A percentile compares a stretch with the other conserved stretches of the same genome.
Conservation (phyloP, 768 basidiomycete species). For the Podaxis sp. region DNA sequence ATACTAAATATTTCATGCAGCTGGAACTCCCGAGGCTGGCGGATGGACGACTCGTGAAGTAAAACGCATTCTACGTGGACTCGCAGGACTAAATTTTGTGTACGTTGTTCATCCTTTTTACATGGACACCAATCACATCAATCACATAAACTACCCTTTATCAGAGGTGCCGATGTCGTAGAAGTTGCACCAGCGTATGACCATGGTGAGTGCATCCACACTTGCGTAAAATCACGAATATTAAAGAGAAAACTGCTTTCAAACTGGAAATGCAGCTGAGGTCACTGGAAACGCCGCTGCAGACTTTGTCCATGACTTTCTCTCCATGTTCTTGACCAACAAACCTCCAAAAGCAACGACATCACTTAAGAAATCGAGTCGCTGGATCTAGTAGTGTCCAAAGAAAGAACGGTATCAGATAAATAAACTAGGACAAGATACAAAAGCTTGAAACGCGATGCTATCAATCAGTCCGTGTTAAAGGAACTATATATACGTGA, state of each 20-base stretch:
- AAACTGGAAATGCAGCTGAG: constrained; percentile 37
- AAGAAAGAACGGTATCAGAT: not conserved
- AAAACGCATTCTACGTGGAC: constrained; percentile 75
- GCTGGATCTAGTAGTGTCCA: not conserved
- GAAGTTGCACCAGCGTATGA: constrained; percentile 76
- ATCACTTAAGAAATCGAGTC: not conserved
- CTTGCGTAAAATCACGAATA: not conserved
- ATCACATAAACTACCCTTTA: not conserved
- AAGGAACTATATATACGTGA: not conserved
- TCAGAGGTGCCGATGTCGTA: constrained; percentile 66
- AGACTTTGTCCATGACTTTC: constrained; percentile 63
- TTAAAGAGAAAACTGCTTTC: not conserved
- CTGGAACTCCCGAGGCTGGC: constrained; percentile 81
- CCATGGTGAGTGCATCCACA: constrained; percentile 38
- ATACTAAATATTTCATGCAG: constrained; percentile 28
- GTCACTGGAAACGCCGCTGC: constrained; percentile 68
- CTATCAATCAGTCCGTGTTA: not conserved
- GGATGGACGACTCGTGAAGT: constrained; percentile 84
- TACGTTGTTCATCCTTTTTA: constrained; percentile 27
- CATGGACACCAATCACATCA: not conserved
- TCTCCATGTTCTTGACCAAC: constrained; percentile 44
- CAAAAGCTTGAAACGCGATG: not conserved
- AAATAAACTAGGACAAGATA: not conserved
- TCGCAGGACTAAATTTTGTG: constrained; percentile 79
- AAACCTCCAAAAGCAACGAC: constrained; percentile 3